Base-by-base conservation (phyloP, 495 filamentous ascomycete species). In the Penicillium angulare region DNA sequence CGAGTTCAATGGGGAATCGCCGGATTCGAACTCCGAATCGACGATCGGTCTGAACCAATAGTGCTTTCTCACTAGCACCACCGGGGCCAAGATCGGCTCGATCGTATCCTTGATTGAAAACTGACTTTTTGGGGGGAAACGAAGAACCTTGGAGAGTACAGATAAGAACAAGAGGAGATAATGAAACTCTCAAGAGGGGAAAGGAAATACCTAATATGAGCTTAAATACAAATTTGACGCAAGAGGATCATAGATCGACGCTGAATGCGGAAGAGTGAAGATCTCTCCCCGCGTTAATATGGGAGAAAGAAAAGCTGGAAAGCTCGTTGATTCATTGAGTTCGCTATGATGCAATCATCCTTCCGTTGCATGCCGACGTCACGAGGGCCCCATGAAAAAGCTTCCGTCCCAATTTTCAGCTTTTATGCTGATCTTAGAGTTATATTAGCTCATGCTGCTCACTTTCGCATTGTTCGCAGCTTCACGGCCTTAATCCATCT, bases 251-350 rank as follows among this genome's bases (percentile, higher is more conserved):
- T 20, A 12, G 17, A n/a, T 20, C 10, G 21, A 41, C 17, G 33
- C 33, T 38, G 38, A 41, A 41, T 23, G 38, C 38, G 38, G 38
- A 41, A 38, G 24, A 23, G 12, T 12, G 18, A 23, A 18, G 18
- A 21, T 17, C 20, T 23, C 15, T 12, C 38, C 38, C 38, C 38
- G 22, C 38, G 38, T 41, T 41, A 22, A 34, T n/a, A n/a, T n/a
- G n/a, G n/a, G n/a, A n/a, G n/a, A n/a, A n/a, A n/a, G n/a, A n/a
- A n/a, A n/a, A n/a, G n/a, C n/a, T n/a, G n/a, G n/a, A n/a, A 40
- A 22, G 34, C 34, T 44, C 42, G 27, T 44, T 44, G 42, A 44
- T 44, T 44, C 42, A 44, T 44, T 44, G 26, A 44, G 42, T 44
- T 44, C 42, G 20, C 29, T 13, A 46, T 46, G 43, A 46, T 46